Base-by-base conservation (phyloP, 1,284 basidiomycete genomes). In the Puccinia triticina region DNA sequence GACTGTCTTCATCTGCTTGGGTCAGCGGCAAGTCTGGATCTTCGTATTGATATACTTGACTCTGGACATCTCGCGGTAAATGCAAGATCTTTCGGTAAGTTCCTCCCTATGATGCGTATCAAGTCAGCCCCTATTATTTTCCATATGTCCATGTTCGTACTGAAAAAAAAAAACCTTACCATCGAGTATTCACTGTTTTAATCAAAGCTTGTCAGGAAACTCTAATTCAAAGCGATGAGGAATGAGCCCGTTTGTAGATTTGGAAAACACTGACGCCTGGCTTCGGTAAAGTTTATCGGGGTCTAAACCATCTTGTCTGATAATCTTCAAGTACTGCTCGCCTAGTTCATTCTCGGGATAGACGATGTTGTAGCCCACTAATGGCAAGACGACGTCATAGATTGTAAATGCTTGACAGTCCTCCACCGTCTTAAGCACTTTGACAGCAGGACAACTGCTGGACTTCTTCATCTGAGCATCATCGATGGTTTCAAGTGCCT, bases 51-150 rank as follows among this genome's bases (percentile, higher is more conserved):
- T 98, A 88, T 26, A 93, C 90, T 7, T 90, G 89, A 93, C 94
- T 97, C 0, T 91, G 90, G 57, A 98, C 88, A 84, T 93, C 90
- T 74, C 90, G 91, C 0, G 97, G 96, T 32, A 92, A 89, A 85
- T 96, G 94, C 78, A 99, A 88, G 80, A 99, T 93, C 83, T 92
- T 92, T 83, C 97, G 92, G 87, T 99, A 99, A 0, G 95, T 94
- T 10, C 97, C 97, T 79, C 96, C 86, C 94, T 96, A 26, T n/a
- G 10, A 59, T 50, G 11, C 32, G 14, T 26, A 34, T 16, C 14
- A 32, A 11, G 69, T 72, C 69, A 66, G 61, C 34, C 40, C 18
- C 5, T 21, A 23, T 40, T 23, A 23, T 2, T 21, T 66, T 40
- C 34, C 34, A 34, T 23, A 66, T 40, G 61, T 23, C 61, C 34